Conservation (phyloP, 352 stramenopile genomes). For the Phytophthora palmivora region DNA sequence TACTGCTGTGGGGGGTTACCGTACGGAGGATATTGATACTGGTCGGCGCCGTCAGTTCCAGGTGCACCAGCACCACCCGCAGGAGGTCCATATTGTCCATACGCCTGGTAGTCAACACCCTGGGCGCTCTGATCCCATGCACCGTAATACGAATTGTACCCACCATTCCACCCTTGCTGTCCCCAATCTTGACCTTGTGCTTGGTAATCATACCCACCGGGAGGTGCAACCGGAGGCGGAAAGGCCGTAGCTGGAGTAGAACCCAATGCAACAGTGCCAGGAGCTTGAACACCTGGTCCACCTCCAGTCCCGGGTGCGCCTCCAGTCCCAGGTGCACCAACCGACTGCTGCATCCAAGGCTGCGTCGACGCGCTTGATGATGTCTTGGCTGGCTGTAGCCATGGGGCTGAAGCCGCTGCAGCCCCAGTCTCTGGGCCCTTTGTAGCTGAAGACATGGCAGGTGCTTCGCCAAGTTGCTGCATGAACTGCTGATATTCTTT, state of each 20-base stretch:
- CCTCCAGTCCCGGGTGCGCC: slow-evolving; percentile 40
- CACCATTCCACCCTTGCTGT: slow-evolving; percentile 47
- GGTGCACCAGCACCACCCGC: slow-evolving; percentile 24
- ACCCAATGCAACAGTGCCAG: slow-evolving; percentile 32
- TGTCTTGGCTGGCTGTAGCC: slow-evolving; percentile 71
- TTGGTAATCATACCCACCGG: slow-evolving; percentile 47
- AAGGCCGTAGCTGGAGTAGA: slow-evolving; percentile 62
- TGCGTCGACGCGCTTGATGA: slow-evolving; percentile 44
- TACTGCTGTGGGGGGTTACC: slow-evolving; percentile 46
- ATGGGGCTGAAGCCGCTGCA: slow-evolving; percentile 53
- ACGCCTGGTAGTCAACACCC: slow-evolving; percentile 43
- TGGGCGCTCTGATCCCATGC: slow-evolving; percentile 47
- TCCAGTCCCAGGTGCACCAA: slow-evolving; percentile 41
- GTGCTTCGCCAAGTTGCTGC: slow-evolving; percentile 86
- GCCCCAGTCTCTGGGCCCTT: slow-evolving; percentile 34
- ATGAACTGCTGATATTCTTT: slow-evolving; percentile 90
- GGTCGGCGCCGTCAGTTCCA: slow-evolving; percentile 29
- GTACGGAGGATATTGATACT: slow-evolving; percentile 63
- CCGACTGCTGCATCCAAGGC: slow-evolving; percentile 69
- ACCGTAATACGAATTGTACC: slow-evolving; percentile 64
- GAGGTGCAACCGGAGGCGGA: slow-evolving; percentile 47
- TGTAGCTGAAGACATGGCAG: slow-evolving; percentile 64
- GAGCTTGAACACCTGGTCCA: slow-evolving; percentile 25
- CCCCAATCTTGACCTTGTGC: slow-evolving; percentile 42
- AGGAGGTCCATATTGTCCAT: slow-evolving; percentile 42